These are phyloP conservation scores for Aspergillus texensis DNA, from an alignment of 2,329 filamentous ascomycete genomes.

Conservation along the genomic window DNA sequence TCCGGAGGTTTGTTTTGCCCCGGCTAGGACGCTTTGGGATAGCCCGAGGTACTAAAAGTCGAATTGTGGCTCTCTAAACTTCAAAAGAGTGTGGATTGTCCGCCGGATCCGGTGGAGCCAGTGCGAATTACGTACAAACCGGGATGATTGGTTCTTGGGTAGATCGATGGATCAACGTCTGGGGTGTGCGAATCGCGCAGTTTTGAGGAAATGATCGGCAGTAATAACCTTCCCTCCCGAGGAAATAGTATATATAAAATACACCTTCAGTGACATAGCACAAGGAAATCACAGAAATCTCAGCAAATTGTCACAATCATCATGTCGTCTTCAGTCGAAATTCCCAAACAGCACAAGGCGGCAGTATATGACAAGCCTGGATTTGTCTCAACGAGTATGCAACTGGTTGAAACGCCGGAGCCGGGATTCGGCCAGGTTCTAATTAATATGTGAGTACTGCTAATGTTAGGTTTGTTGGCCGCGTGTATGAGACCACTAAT, in stretches of 20 bases:
- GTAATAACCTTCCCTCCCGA: not conserved
- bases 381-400: not conserved
- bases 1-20: not conserved
- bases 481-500: not conserved
- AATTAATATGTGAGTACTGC: conserved; percentile 54
- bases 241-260: not conserved
- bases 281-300: not conserved
- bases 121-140: not conserved
- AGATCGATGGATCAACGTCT: not conserved
- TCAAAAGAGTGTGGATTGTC: not conserved
- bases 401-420: conserved; percentile 54
- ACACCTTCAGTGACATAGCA: not conserved
- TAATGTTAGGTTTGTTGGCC: conserved; percentile 1
- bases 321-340: not conserved
- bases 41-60: too few relatives aligned
- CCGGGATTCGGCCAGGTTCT: conserved; percentile 64
- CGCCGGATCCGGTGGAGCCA: not conserved
- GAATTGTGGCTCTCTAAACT: too few relatives aligned
- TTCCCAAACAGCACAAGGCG: conserved; percentile 28
- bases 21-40: too few relatives aligned
- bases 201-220: not conserved
- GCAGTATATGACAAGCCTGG: not conserved
- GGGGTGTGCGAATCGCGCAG: not conserved
- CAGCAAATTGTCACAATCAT: not conserved
- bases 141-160: not conserved